Evolutionary conservation across 768 basidiomycete genomes (phyloP), one percentile per base, ranked within the genome.

Genomic region (Pisolithus sp.): DNA sequence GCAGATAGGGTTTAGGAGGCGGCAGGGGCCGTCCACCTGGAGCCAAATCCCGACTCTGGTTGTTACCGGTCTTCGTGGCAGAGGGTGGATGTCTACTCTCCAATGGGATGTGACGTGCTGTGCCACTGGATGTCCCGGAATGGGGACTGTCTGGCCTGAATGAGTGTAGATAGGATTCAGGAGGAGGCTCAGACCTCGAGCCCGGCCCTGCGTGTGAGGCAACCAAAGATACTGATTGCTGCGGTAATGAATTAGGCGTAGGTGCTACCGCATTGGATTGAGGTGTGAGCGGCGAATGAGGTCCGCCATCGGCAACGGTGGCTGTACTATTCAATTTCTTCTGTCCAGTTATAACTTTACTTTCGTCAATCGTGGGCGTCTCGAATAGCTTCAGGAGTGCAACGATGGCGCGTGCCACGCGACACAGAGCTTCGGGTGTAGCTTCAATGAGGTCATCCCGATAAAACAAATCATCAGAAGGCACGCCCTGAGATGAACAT

Each of bases 341-440:
- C 57, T 72, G 72, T 17, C 76, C 77, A 24, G 69, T 66, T 39
- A 80, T 66, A 60, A 72, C 66, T 58, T 75, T 83, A 28, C 71
- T 71, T 45, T 72, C 72, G 26, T 74, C 72, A 17, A 72, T 61
- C n/a, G 66, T 56, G 26, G 79, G 79, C 17, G 72, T 67, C 56
- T 88, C 87, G 49, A 78, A 80, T 51, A 79, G 73, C 60, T 78
- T 76, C 48, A 85, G 74, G 24, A 93, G 71, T 15, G 85, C 77
- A 41, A 87, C 73, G 45, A 93, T 78, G n/a, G 86, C 85, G 48
- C 71, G 71, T 26, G 89, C 89, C 34, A 93, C 89, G 49, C 87
- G 79, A 39, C 78, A 81, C 23, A 89, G 73, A 10, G 78, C 74
- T 54, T 86, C 82, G 38, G 76, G 68, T 10, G 78, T 76, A 24